Conservation (phyloP, 2,329 filamentous ascomycete genomes). For the Fusarium lyarnte region DNA sequence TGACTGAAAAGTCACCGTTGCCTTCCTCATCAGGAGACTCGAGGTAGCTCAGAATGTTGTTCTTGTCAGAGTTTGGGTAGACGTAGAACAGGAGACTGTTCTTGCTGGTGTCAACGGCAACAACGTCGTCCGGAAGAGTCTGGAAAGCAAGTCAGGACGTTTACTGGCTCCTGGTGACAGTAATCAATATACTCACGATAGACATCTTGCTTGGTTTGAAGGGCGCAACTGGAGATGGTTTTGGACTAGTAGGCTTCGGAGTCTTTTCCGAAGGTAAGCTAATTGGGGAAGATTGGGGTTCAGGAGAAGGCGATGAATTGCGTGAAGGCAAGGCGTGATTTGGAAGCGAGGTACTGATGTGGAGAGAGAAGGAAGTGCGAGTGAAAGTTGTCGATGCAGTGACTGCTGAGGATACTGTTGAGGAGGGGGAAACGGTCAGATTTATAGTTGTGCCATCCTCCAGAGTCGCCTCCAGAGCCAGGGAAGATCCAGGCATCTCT, state of each 20-base stretch:
- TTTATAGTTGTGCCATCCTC: background rate
- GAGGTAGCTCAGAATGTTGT: rapidly evolving
- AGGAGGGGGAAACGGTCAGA: background rate
- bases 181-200: background rate
- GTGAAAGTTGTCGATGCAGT: background rate
- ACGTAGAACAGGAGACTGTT: background rate
- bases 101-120: rapidly evolving
- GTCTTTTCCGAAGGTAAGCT: rapidly evolving
- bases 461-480: rapidly evolving
- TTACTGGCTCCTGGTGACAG: no score
- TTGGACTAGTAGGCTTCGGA: background rate
- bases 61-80: rapidly evolving
- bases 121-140: background rate
- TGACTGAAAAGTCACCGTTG: no score
- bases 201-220: rapidly evolving
- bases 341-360: background rate
- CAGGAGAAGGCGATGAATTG: rapidly evolving
- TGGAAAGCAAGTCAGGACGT: background rate
- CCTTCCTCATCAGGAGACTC: background rate
- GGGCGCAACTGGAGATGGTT: rapidly evolving
- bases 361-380: rapidly evolving
- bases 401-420: background rate
- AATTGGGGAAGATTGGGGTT: rapidly evolving
- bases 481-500: rapidly evolving
- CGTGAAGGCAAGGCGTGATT: rapidly evolving